Percentiles rank a stretch among this genome's conserved stretches.
These are phyloP conservation scores for Fusarium tanahbumbuense DNA, from an alignment of 2,329 filamentous ascomycete genomes.

Conservation along the genomic window DNA sequence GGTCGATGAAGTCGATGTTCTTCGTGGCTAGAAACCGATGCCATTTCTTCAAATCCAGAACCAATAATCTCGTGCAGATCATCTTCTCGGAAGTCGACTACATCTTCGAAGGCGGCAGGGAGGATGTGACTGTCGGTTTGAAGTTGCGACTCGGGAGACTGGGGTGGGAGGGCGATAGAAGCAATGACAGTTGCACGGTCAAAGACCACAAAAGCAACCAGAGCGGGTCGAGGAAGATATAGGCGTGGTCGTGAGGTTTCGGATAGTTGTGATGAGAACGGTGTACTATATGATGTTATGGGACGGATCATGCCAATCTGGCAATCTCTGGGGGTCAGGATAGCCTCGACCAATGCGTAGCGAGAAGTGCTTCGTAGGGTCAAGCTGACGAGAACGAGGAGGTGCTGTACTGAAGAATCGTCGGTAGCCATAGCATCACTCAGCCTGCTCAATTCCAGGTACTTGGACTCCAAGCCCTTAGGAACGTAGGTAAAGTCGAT, in stretches of 20 bases:
- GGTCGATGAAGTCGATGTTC: slow-evolving; percentile 63
- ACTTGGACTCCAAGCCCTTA: slow-evolving; percentile 62
- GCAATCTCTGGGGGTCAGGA: slow-evolving; percentile 65
- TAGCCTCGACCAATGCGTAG: slow-evolving; percentile 81
- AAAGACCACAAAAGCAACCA: slow-evolving; percentile 86
- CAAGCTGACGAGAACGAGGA: slow-evolving; percentile 72
- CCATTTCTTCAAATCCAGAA: slow-evolving; percentile 71
- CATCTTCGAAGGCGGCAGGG: slow-evolving; percentile 82
- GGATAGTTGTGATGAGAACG: slow-evolving; percentile 54
- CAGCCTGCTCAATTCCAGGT: slow-evolving; percentile 62
- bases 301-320: slow-evolving; percentile 75
- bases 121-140: slow-evolving; percentile 73
- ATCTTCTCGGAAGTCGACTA: slow-evolving; percentile 79
- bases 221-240: slow-evolving; percentile 80
- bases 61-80: slow-evolving; percentile 72
- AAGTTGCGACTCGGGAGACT: slow-evolving; percentile 81
- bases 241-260: slow-evolving; percentile 69
- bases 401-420: slow-evolving; percentile 65
- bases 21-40: slow-evolving; percentile 52
- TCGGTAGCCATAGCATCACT: slow-evolving; percentile 63
- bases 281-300: slow-evolving; percentile 72
- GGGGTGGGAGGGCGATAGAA: slow-evolving; percentile 74
- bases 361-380: slow-evolving; percentile 64
- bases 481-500: slow-evolving; percentile 82
- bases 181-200: slow-evolving; percentile 81